A percentile compares a stretch with the other conserved stretches of the same genome.
Evolutionary conservation across 495 filamentous ascomycete species (phyloP).

Genomic region (Symbiotaphrina buchneri): DNA sequence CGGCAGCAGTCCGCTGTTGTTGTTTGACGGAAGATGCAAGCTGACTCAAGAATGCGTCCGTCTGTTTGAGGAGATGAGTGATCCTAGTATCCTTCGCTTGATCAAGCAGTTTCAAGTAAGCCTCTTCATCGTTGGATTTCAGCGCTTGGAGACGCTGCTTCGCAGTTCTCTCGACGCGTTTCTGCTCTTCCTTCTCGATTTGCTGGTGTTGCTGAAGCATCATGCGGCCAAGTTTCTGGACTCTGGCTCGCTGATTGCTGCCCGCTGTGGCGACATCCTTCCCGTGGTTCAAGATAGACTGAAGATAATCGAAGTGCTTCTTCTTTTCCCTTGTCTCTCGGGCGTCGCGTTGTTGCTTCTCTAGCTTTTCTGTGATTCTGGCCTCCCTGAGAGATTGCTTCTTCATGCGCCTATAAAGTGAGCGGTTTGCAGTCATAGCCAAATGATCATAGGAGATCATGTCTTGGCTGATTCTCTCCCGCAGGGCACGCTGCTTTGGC

Average conservation of each 20-base stretch:
- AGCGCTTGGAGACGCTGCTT: constrained; percentile 98
- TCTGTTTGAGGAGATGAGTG: constrained; percentile 85
- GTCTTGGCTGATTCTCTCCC: constrained; percentile 65
- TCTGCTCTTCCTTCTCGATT: constrained; percentile 98
- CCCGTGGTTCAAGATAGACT: constrained; percentile 44
- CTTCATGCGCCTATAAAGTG: constrained; percentile 80
- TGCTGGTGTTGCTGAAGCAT: constrained; percentile 78
- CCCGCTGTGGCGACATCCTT: constrained; percentile 36
- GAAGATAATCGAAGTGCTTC: constrained; percentile 79
- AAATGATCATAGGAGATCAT: constrained; percentile 89
- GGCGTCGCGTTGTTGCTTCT: constrained; percentile 94
- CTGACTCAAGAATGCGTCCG: constrained; percentile 88
- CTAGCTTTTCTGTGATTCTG: constrained; percentile 88
- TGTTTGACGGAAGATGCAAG: constrained; percentile 79
- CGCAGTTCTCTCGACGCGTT: constrained; percentile 83
- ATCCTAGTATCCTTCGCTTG: constrained; percentile 99
- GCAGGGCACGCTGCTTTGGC: constrained; percentile 62
- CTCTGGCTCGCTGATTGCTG: constrained; percentile 39
- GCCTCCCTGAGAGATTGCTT: constrained; percentile 92
- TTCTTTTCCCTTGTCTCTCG: constrained; percentile 86
- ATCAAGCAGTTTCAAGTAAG: constrained; percentile 86
- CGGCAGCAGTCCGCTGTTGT: constrained; percentile 64
- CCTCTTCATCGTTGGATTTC: constrained; percentile 97
- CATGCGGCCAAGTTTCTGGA: constrained; percentile 66
- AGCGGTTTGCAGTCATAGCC: constrained; percentile 81